Base-by-base conservation (phyloP, 2,329 filamentous ascomycete species). In the Colletotrichum nymphaeae region DNA sequence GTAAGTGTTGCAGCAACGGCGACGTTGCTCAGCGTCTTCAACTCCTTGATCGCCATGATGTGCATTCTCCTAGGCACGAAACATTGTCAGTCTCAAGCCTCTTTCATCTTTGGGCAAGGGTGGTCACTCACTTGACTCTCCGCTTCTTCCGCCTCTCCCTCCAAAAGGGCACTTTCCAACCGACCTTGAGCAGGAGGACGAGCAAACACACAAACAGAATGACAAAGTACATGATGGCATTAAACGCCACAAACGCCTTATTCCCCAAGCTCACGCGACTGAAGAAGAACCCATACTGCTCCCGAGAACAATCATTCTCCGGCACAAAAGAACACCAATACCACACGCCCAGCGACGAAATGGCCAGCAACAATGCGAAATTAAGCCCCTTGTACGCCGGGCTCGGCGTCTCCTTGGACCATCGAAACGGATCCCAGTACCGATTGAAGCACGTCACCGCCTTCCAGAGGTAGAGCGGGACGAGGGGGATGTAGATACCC, bases 391-490 rank as follows among this genome's bases (percentile, higher is more conserved):
- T 76, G 55, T 79, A 81, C 3, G 80, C 75, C 0, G 77, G 74
- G 1, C 78, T 76, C 7, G 77, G 76, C 1, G 56, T 46, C 64
- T 83, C 81, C 4, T 74, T 73, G 22, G 80, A 77, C 67, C 78
- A 76, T 0, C 75, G 60, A 5, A 80, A 77, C 8, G 81, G 81
- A 26, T 83, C 78, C 75, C 80, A 79, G 30, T 77, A 76, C 24
- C 77, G 69, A 49, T 78, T 77, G 73, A 79, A 83, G 28, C 80
- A 77, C 2, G 80, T 81, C 26, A 82, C 46, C 1, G 76, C 63
- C 28, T 78, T 80, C 81, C 81, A 83, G n/a, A 79, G 52, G 55
- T 80, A 79, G 5, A 83, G 72, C 3, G 82, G 82, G 9, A 83
- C 77, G 5, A 80, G 67, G 52, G 82, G 79, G 2, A 83, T 35